Conservation (phyloP, 2,329 filamentous ascomycete species). For the Colletotrichum sp. region DNA sequence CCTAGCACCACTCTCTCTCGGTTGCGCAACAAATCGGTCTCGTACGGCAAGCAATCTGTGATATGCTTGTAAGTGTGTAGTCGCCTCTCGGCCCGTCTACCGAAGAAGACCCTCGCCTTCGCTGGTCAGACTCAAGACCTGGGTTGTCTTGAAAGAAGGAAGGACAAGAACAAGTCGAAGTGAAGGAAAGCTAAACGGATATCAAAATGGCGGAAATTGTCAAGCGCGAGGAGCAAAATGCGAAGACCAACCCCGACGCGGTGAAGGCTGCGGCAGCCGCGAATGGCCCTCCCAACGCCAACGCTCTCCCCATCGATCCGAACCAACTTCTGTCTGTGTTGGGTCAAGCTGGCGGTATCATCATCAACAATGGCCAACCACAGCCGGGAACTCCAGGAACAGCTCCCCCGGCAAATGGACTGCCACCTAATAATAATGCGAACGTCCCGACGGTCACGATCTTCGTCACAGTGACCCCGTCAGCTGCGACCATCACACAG, state of each 20-base stretch:
- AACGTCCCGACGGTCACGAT: conserved; percentile 16
- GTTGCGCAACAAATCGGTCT: background rate
- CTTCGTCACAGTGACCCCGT: conserved; percentile 5
- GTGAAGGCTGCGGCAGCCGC: background rate
- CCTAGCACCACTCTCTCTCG: background rate
- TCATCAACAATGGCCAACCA: background rate
- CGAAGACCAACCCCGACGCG: background rate
- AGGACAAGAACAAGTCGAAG: background rate
- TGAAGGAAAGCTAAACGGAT: background rate
- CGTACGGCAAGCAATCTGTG: background rate
- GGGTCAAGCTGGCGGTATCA: background rate
- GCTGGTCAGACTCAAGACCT: background rate
- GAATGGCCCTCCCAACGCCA: background rate
- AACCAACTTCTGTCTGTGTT: conserved; percentile 11
- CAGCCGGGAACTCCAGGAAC: background rate
- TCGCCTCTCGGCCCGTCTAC: background rate
- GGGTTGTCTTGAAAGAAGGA: background rate
- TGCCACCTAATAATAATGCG: conserved; percentile 14
- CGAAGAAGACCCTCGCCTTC: background rate
- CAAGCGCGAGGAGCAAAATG: background rate
- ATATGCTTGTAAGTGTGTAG: background rate
- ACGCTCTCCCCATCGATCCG: conserved; percentile 3
- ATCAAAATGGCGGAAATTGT: background rate
- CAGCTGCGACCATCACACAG: background rate
- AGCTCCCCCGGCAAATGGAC: background rate